Conservation (phyloP, 257 asterid species). For the Solanum ossicruentum region DNA sequence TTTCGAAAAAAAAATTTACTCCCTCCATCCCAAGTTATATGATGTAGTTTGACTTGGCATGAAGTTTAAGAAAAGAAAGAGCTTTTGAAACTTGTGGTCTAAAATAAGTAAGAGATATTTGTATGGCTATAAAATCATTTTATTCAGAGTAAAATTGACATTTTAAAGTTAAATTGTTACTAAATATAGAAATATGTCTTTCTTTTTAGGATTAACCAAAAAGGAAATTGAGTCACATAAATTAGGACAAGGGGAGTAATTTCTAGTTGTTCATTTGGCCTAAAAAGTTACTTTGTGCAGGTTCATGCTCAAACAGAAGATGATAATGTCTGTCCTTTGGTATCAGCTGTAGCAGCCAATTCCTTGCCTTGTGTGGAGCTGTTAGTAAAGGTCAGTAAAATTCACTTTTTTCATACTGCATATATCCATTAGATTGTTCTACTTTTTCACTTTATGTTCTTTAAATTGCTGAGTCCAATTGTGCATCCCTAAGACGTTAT, state of each 20-base stretch:
- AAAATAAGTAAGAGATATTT: not conserved
- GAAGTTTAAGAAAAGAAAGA: not conserved
- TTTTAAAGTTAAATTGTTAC: no score
- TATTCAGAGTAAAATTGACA: not conserved
- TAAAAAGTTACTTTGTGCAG: slow-evolving; percentile 35
- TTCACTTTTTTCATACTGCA: not conserved
- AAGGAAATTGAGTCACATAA: not conserved
- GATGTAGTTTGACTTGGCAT: not conserved
- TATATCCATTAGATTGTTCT: not conserved
- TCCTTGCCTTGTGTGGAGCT: slow-evolving; percentile 66
- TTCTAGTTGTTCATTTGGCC: not conserved
- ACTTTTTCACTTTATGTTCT: not conserved
- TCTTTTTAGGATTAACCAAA: no score
- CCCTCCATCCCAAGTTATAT: not conserved
- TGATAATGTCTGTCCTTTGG: slow-evolving; percentile 59
- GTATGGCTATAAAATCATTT: no score
- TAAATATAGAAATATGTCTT: not conserved
- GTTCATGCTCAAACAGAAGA: slow-evolving; percentile 76
- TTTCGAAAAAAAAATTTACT: not conserved
- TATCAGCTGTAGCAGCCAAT: slow-evolving; percentile 95
- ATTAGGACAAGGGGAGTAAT: not conserved
- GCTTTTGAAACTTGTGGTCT: not conserved
- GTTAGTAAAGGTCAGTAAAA: slow-evolving; percentile 48
- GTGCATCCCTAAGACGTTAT: not conserved
- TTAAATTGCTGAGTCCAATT: not conserved